phyloP scores from a whole-genome alignment of 108 stramenopile genomes.

The Mayamaea pseudoterrestris region DNA sequence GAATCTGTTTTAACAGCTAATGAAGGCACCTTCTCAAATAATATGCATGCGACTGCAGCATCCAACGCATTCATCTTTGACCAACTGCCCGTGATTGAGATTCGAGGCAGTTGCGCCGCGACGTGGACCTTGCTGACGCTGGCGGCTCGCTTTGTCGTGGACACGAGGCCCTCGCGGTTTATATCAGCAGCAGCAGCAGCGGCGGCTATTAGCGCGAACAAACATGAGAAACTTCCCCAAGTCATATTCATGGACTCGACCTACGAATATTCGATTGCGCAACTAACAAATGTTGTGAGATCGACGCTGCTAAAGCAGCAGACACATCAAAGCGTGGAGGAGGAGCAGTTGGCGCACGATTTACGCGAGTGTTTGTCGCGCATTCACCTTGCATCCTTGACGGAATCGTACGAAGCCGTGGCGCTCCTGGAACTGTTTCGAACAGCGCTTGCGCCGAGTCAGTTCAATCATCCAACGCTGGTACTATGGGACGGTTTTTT shows the following conservation, averaged over 20 bases:
- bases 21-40: neutral
- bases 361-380: conserved; percentile 16
- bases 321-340: neutral
- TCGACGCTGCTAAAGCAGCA: conserved; percentile 13
- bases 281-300: conserved; percentile 8
- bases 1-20: no score
- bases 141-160: conserved; percentile 28
- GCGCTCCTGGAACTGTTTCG: conserved; percentile 11
- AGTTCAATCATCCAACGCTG: conserved; percentile 9
- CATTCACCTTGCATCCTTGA: conserved; percentile 9
- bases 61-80: no score
- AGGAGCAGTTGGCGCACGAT: conserved; percentile 5
- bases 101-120: conserved; percentile 17
- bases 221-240: conserved; percentile 5
- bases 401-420: conserved; percentile 7
- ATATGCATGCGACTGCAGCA: neutral
- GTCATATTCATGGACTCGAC: conserved; percentile 20
- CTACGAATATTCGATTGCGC: conserved; percentile 6
- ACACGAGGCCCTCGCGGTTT: conserved; percentile 16
- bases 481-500: conserved; percentile 27
- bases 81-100: conserved; percentile 4
- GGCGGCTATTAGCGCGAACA: neutral
- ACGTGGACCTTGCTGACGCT: conserved; percentile 25
- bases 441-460: neutral
- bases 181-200: conserved; percentile 4